A percentile compares a stretch with the other conserved stretches of the same genome.
Conservation (phyloP, 495 filamentous ascomycete species). For the Aspergillus bridgeri region DNA sequence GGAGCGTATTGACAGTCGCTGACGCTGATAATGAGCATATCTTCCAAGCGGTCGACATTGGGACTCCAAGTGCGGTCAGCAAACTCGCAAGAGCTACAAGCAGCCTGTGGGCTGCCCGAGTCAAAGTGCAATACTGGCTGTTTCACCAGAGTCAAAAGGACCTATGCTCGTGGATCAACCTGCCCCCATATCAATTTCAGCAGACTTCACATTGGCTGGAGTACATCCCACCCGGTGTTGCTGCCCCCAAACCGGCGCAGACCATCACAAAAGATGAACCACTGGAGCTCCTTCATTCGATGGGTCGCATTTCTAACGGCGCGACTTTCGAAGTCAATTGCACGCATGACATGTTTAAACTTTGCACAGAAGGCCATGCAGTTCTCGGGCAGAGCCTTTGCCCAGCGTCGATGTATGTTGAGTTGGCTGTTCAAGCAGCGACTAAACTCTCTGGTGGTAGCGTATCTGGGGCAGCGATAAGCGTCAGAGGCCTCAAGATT, state of each 20-base stretch:
- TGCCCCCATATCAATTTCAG: constrained; percentile 39
- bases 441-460: background rate
- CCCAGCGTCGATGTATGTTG: constrained; percentile 44
- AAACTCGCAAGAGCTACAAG: constrained; percentile 24
- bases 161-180: constrained; percentile 19
- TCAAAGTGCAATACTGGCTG: constrained; percentile 31
- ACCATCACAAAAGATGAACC: background rate
- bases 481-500: background rate
- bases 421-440: constrained; percentile 30
- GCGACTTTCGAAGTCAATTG: background rate
- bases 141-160: constrained; percentile 23
- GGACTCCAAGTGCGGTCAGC: background rate
- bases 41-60: background rate
- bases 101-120: constrained; percentile 26
- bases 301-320: no score
- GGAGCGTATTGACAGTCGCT: constrained; percentile 18
- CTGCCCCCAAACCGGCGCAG: background rate
- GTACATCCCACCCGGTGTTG: constrained; percentile 5
- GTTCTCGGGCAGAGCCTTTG: constrained; percentile 32
- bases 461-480: no score
- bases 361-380: constrained; percentile 29
- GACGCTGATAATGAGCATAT: constrained; percentile 1
- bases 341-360: background rate
- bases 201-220: constrained; percentile 34
- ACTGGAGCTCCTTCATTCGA: background rate